These are phyloP conservation scores for Eucalyptus regnans DNA, from an alignment of 345 rosid genomes.

Conservation along the genomic window DNA sequence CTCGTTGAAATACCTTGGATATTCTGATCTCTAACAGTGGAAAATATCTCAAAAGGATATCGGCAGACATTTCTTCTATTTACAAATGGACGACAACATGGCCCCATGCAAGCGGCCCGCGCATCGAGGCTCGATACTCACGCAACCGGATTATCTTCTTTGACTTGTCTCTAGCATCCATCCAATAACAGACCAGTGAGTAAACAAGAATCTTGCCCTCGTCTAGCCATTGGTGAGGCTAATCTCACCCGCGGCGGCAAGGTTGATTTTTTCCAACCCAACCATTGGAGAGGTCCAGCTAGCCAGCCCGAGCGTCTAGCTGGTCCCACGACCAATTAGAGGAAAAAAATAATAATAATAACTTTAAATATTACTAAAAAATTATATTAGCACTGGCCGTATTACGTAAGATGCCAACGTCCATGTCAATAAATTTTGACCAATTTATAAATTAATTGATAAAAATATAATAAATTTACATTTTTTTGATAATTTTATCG, in stretches of 20 bases:
- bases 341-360: fast-evolving
- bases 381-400: fast-evolving
- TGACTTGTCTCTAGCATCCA: neutral
- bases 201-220: neutral
- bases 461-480: too few relatives aligned
- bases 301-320: too few relatives aligned
- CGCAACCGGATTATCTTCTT: neutral
- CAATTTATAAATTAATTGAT: too few relatives aligned
- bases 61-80: neutral
- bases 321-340: too few relatives aligned
- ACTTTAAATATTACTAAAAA: too few relatives aligned
- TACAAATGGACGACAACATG: neutral
- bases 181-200: neutral
- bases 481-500: too few relatives aligned
- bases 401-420: fast-evolving
- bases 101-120: neutral
- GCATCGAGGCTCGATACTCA: neutral
- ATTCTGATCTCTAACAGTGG: neutral
- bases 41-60: too few relatives aligned
- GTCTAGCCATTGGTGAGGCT: too few relatives aligned
- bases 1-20: neutral
- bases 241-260: too few relatives aligned
- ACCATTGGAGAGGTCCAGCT: too few relatives aligned
- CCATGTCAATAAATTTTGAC: fast-evolving
- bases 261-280: too few relatives aligned